phyloP scores from a whole-genome alignment of 495 filamentous ascomycete species.

The Penicillium herquei region DNA sequence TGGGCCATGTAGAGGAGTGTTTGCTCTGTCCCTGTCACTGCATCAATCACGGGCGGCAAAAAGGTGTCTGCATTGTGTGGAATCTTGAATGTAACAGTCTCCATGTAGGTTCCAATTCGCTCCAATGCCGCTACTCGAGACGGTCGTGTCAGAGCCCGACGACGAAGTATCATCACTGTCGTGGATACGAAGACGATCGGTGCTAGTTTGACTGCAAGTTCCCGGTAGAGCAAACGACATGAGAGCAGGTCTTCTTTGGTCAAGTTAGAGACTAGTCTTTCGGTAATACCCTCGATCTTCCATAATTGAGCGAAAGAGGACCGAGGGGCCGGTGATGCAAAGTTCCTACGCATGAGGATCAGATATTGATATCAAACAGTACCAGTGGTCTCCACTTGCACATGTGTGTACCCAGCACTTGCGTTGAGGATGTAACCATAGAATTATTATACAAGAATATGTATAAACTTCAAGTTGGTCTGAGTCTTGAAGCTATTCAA shows the following conservation, averaged over 20 bases:
- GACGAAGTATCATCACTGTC: conserved; percentile 55
- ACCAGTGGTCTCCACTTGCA: too few species aligned
- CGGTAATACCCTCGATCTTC: neutral
- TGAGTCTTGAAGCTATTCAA: too few species aligned
- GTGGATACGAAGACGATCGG: conserved; percentile 52
- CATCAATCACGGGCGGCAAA: conserved; percentile 71
- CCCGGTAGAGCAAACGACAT: conserved; percentile 52
- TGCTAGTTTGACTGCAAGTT: conserved; percentile 45
- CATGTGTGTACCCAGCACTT: too few species aligned
- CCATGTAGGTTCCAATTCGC: conserved; percentile 69
- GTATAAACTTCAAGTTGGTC: too few species aligned
- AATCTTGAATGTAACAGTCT: conserved; percentile 67
- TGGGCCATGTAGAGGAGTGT: conserved; percentile 74
- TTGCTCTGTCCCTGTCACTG: conserved; percentile 65
- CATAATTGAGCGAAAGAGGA: neutral
- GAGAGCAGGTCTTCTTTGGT: conserved; percentile 41
- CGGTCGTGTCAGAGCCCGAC: conserved; percentile 67
- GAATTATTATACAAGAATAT: too few species aligned
- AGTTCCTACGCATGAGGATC: too few species aligned
- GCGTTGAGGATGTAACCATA: too few species aligned
- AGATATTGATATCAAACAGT: too few species aligned
- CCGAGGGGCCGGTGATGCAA: neutral
- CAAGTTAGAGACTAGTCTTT: conserved; percentile 10
- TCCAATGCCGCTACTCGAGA: conserved; percentile 65
- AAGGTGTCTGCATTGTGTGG: conserved; percentile 70